phyloP scores from a whole-genome alignment of 306 rosid genomes.

The Cicer arietinum region DNA sequence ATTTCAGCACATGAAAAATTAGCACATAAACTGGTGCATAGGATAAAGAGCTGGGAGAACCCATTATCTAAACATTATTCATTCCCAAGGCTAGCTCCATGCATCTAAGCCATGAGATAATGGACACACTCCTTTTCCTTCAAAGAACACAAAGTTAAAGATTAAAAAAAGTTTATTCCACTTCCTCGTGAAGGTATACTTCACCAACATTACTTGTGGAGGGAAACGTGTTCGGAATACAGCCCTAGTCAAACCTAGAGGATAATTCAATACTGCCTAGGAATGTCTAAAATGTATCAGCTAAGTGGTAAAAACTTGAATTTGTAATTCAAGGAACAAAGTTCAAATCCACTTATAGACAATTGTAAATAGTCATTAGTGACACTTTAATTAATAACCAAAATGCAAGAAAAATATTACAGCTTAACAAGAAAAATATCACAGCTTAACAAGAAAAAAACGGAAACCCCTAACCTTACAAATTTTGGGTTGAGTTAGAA shows the following conservation, averaged over 20 bases:
- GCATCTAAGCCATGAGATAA: constrained; percentile 28
- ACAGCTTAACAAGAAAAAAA: too few relatives aligned
- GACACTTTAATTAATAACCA: too few relatives aligned
- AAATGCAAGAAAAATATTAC: too few relatives aligned
- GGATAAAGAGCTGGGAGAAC: constrained; percentile 22
- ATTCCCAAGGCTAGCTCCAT: constrained; percentile 33
- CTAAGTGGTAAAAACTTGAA: too few relatives aligned
- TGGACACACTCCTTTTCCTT: constrained; percentile 31
- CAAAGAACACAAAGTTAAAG: constrained; percentile 36
- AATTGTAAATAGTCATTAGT: too few relatives aligned
- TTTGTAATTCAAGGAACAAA: too few relatives aligned
- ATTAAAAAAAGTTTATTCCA: constrained; percentile 23
- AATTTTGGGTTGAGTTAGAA: neutral
- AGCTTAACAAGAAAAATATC: too few relatives aligned
- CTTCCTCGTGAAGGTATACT: constrained; percentile 29
- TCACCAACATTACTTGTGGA: constrained; percentile 25
- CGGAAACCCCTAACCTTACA: neutral
- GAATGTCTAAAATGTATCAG: too few relatives aligned
- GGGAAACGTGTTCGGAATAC: constrained; percentile 40
- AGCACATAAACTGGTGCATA: constrained; percentile 16
- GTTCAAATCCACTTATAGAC: too few relatives aligned
- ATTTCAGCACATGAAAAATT: constrained; percentile 33
- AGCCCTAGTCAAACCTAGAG: constrained; percentile 34
- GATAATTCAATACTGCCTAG: too few relatives aligned
- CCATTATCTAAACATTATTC: neutral